Conservation (phyloP, 495 filamentous ascomycete genomes). For the Zalerion maritima region DNA sequence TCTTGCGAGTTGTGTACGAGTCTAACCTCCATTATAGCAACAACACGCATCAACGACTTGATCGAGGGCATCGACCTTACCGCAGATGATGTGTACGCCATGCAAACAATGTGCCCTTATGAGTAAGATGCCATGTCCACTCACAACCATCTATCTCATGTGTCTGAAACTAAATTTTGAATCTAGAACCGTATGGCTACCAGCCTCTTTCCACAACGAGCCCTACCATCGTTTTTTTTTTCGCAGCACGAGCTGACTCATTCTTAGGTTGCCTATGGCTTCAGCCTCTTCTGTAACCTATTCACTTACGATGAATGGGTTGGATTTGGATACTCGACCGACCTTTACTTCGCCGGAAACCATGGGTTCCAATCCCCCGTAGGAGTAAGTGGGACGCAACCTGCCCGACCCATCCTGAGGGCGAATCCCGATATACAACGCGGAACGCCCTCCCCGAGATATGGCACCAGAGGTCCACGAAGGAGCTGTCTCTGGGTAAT, state of each 20-base stretch:
- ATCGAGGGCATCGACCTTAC: constrained; percentile 37
- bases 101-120: constrained; percentile 42
- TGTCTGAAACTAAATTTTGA: too few species aligned
- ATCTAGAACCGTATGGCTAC: too few species aligned
- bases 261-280: constrained; percentile 36
- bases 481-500: background rate
- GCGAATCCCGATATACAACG: too few species aligned
- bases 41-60: constrained; percentile 28
- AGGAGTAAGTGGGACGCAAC: constrained; percentile 24
- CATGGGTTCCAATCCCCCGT: constrained; percentile 44
- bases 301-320: constrained; percentile 26
- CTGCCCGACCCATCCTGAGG: too few species aligned
- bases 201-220: too few species aligned
- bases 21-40: constrained; percentile 22
- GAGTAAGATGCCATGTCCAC: constrained; percentile 35
- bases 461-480: too few species aligned
- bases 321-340: constrained; percentile 31
- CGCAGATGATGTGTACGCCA: constrained; percentile 34
- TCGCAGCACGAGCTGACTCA: too few species aligned
- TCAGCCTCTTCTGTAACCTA: constrained; percentile 32
- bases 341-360: constrained; percentile 45
- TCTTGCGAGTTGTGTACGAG: too few species aligned
- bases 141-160: too few species aligned
- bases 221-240: too few species aligned
- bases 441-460: too few species aligned